These are phyloP conservation scores for Blepharisma japonicum DNA, from an alignment of 73 alveolate genomes.

Conservation along the genomic window DNA sequence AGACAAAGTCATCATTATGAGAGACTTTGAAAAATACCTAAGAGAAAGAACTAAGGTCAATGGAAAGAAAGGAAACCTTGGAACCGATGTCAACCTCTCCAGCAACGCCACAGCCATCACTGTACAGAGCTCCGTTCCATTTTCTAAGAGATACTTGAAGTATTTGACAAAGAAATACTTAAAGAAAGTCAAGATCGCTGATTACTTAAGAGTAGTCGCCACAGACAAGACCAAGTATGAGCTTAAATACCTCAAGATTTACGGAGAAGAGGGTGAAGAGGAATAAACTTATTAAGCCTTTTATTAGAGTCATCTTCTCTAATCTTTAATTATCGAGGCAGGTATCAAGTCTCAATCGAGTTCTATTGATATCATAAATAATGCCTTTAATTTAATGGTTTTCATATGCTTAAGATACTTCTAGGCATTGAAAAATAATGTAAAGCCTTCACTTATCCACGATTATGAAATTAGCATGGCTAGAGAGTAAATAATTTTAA, in stretches of 20 bases:
- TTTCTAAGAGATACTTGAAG: conserved; percentile 90
- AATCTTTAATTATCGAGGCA: not conserved
- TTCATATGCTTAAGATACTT: no score
- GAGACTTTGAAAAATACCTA: conserved; percentile 59
- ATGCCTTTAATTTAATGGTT: no score
- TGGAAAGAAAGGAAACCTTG: conserved; percentile 60
- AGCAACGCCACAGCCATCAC: conserved; percentile 47
- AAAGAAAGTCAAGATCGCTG: conserved; percentile 78
- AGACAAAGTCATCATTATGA: conserved; percentile 57
- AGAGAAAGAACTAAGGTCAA: conserved; percentile 53
- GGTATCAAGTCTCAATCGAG: no score
- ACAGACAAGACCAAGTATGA: conserved; percentile 71
- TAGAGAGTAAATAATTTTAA: no score
- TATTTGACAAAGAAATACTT: conserved; percentile 85
- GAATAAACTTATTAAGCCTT: conserved; percentile 29
- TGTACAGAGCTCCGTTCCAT: conserved; percentile 61
- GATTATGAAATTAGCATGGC: no score
- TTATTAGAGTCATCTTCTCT: conserved; percentile 13
- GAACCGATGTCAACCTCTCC: conserved; percentile 45
- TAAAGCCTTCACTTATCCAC: no score
- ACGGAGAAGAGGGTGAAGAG: conserved; percentile 70
- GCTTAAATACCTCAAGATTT: conserved; percentile 80
- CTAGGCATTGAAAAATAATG: no score
- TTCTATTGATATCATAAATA: no score
- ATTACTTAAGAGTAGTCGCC: conserved; percentile 78